Base-by-base conservation (phyloP, 2,329 filamentous ascomycete genomes). In the Trichoderma sp. region DNA sequence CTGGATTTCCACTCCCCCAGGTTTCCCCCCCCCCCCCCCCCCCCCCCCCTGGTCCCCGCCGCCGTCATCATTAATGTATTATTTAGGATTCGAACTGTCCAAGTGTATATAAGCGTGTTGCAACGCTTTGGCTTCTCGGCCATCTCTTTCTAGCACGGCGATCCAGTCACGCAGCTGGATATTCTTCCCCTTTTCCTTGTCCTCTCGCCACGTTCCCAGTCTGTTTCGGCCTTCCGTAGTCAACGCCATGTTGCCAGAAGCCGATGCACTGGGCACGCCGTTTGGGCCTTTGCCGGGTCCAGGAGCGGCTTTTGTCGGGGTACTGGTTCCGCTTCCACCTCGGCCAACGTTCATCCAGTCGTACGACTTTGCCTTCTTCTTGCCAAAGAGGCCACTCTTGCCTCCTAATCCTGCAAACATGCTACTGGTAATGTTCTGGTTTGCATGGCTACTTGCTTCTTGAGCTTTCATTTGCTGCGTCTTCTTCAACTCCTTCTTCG, bases 131-230 rank as follows among this genome's bases (percentile, higher is more conserved):
- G 81, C 82, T 77, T 93, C 90, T 72, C 84, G 85, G 1, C 92
- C 91, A 76, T 97, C 93, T 61, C 89, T 84, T 78, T 97, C 94
- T 58, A 97, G 84, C 70, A 92, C 91, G 24, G 88, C 84, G 18
- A 97, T 83, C 82, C 94, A 89, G 78, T 97, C 95, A 66, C 95
- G 87, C 64, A 97, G 83, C 81, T 97, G 94, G 59, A 97, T 92
- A 30, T 90, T 90, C 73, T 85, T 87, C 37, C 93, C 93, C 76
- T 90, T 91, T 26, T 90, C 88, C 65, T 88, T 89, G 74, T 93
- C 90, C 78, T 97, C 94, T 69, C 92, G 87, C 86, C 90, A 92
- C 18, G 86, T 85, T n/a, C 92, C 92, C 46, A 93, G 81, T 65
- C 89, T 87, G 65, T 89, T 88, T 28, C 87, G 84, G 18, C 87